These are phyloP conservation scores for Yarrowia yakushimensis DNA, from an alignment of 805 yeast species.

Conservation along the genomic window DNA sequence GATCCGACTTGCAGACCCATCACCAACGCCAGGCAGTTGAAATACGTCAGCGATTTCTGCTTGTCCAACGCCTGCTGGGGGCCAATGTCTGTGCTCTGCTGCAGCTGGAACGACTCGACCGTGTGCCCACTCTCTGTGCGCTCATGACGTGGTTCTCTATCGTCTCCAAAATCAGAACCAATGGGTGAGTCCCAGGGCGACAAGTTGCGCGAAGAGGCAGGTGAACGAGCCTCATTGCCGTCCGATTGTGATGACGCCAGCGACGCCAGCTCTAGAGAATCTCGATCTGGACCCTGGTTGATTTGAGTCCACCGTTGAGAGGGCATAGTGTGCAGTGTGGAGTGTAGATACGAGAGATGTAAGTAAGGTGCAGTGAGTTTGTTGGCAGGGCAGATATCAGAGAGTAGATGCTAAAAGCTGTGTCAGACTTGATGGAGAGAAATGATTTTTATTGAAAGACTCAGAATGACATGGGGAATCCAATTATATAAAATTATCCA, in stretches of 20 bases:
- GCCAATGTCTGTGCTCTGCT: conserved; percentile 27
- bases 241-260: conserved; percentile 35
- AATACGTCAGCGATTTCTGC: conserved; percentile 33
- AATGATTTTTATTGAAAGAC: too few species aligned
- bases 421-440: not conserved
- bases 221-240: conserved; percentile 22
- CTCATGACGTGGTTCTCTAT: conserved; percentile 27
- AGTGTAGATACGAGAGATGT: not conserved
- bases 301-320: conserved; percentile 23
- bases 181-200: conserved; percentile 32
- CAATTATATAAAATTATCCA: not conserved
- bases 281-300: conserved; percentile 27
- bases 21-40: conserved; percentile 42
- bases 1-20: conserved; percentile 46
- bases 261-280: conserved; percentile 38
- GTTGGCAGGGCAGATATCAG: not conserved
- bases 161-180: conserved; percentile 13
- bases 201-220: conserved; percentile 29
- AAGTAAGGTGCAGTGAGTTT: not conserved
- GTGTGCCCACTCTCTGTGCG: conserved; percentile 26
- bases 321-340: not conserved
- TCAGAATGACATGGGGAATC: not conserved
- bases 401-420: not conserved
- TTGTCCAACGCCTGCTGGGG: conserved; percentile 33
- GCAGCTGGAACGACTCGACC: conserved; percentile 33